Base-by-base conservation (phyloP, 139 green algal species). In the Medakamo hakoo region DNA sequence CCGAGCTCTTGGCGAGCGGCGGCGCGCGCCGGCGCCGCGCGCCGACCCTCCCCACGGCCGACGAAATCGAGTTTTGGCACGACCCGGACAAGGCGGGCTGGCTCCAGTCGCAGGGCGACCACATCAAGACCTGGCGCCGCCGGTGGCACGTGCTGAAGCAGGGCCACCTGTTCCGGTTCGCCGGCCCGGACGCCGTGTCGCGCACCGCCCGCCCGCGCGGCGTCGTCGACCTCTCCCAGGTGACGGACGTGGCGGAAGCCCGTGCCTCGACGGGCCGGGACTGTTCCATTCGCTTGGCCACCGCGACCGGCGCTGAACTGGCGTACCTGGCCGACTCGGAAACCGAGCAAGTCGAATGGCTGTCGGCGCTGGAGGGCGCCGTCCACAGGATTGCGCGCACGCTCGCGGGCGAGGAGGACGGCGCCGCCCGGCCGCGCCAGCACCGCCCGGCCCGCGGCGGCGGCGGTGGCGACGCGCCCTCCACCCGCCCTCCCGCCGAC, bases 141-240 rank as follows among this genome's bases (percentile, higher is more conserved):
- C 79, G 88, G 64, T 96, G 86, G 86, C 93, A 94, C 62, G 80
- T 96, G n/a, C 78, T 96, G 25, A 96, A 96, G 71, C 75, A 90
- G 63, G 84, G 84, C 27, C 87, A 82, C 73, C 68, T 95, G 14
- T 95, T 90, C 76, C 77, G 88, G 32, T 96, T 96, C 70, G 76
- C 84, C 27, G 71, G 63, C 31, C 57, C 63, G 21, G 81, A 89
- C 21, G 77, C 92, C 2, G 70, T 40, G 22, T 9, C 40, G 9
- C 40, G 40, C 40, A 61, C 64, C 20, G 71, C 71, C 63, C 89
- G 89, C 68, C 82, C 88, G 14, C 78, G 88, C 32, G 88, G 88
- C 56, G 78, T 95, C 19, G 81, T 94, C 20, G 87, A 95, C 74
- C 76, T 94, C 20, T 77, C 62, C 18, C 70, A 73, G 4, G 75